A percentile compares a stretch with the other conserved stretches of the same genome.
Conservation (phyloP, 2,329 filamentous ascomycete genomes). For the Pseudohalonectria lignicola region DNA sequence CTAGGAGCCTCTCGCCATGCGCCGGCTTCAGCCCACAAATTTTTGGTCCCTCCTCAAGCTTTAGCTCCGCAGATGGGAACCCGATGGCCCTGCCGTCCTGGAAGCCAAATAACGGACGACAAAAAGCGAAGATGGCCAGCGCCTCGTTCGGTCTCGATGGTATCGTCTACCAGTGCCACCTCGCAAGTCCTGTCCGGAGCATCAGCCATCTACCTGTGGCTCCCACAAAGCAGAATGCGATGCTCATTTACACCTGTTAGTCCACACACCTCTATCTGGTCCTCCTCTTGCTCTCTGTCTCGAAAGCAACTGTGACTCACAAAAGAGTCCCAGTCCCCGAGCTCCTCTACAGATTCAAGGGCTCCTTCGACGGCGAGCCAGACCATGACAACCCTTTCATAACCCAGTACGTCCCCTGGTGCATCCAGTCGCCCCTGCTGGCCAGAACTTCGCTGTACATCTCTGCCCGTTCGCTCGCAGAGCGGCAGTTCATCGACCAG, state of each 20-base stretch:
- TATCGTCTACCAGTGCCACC: constrained; percentile 7
- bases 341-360: constrained; percentile 33
- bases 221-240: constrained; percentile 9
- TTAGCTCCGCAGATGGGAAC: too few relatives aligned
- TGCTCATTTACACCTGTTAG: constrained; percentile 11
- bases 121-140: too few relatives aligned
- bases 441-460: constrained; percentile 33
- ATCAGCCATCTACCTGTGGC: constrained; percentile 9
- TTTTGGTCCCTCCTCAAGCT: too few relatives aligned
- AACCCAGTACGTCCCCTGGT: constrained; percentile 31
- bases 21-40: too few relatives aligned
- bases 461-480: constrained; percentile 32
- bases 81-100: too few relatives aligned
- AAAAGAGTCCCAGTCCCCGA: constrained; percentile 24
- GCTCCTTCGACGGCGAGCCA: constrained; percentile 31
- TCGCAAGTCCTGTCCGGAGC: constrained; percentile 8
- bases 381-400: constrained; percentile 28
- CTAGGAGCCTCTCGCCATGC: too few relatives aligned
- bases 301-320: not conserved
- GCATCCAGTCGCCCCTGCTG: constrained; percentile 31
- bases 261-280: too few relatives aligned
- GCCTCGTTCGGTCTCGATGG: constrained; percentile 5
- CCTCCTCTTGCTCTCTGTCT: not conserved
- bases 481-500: constrained; percentile 29
- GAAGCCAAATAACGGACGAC: too few relatives aligned